Base-by-base conservation (phyloP, 495 filamentous ascomycete genomes). In the Sordaria brevicollis region DNA sequence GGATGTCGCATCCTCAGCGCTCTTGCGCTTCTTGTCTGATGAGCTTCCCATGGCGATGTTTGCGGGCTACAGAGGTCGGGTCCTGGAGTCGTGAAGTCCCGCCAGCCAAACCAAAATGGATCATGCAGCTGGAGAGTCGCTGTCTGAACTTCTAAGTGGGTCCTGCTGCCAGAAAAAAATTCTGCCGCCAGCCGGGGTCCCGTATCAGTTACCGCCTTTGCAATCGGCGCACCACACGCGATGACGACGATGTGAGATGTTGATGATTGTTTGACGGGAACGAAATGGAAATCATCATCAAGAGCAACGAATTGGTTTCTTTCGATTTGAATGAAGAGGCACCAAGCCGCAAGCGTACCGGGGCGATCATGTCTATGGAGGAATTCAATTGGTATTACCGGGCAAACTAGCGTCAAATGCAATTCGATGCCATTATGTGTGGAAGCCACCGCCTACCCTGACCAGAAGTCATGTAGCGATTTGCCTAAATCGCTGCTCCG, bases 21-120 rank as follows among this genome's bases (percentile, higher is more conserved):
- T 85, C 82, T 93, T 93, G 70, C 92, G 86, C 83, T 96, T 96
- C 77, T 91, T 90, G 57, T 88, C 86, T 35, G 85, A 81, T 65
- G 81, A 82, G 37, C 85, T 83, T 8, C 84, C 77, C 86, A 89
- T 90, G 67, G 54, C 83, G 67, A 37, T 34, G 67, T 54, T 68
- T 25, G 19, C 25, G 49, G 49, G 49, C 49, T 31, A 62, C 49
- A 62, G 2, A 31, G 5, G 49, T 62, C 25, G 17, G 5, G 49
- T 62, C 25, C 49, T 62, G 6, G 49, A 62, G 11, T 62, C 49
- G 49, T 62, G 25, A 62, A 62, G 25, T 62, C 6, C 11, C 25
- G 49, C 49, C 49, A 31, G 49, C 49, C 49, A 31, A 57, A 57
- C 31, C 49, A 57, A n/a, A 68, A 36, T 11, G 9, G 29, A 25